A percentile compares a stretch with the other conserved stretches of the same genome.
phyloP scores from a whole-genome alignment of 2,329 filamentous ascomycete species.

The Hypoxylon sp. region DNA sequence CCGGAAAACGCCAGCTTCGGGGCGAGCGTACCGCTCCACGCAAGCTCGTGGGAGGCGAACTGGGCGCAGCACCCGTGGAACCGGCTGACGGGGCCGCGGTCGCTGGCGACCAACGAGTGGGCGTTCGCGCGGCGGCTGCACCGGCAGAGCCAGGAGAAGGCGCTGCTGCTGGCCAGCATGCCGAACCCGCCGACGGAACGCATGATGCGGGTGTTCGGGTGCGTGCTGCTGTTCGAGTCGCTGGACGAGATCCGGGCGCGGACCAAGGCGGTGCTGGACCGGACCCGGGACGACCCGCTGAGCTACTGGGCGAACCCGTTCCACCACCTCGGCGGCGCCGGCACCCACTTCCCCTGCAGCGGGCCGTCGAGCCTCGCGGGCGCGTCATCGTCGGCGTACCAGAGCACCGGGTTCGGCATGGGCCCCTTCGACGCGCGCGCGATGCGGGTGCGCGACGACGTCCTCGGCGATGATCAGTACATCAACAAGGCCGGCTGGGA shows the following conservation, averaged over 20 bases:
- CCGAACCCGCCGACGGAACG: slow-evolving; percentile 56
- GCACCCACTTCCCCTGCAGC: slow-evolving; percentile 65
- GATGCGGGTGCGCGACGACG: slow-evolving; percentile 51
- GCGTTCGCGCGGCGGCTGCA: slow-evolving; percentile 77
- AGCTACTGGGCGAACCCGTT: slow-evolving; percentile 68
- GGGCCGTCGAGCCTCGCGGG: slow-evolving; percentile 33
- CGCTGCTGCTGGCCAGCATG: slow-evolving; percentile 63
- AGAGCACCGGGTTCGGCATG: slow-evolving; percentile 49
- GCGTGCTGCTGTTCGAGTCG: slow-evolving; percentile 69
- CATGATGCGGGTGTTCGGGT: slow-evolving; percentile 70
- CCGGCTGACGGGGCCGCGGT: slow-evolving; percentile 55
- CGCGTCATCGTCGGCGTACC: slow-evolving; percentile 40
- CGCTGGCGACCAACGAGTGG: slow-evolving; percentile 68
- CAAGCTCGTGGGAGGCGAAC: slow-evolving; percentile 37
- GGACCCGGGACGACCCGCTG: slow-evolving; percentile 54
- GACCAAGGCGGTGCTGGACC: slow-evolving; percentile 47
- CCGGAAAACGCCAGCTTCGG: slow-evolving; percentile 63
- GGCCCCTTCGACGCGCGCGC: slow-evolving; percentile 58
- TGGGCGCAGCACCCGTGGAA: slow-evolving; percentile 47
- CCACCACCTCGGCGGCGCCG: slow-evolving; percentile 71
- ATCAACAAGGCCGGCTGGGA: slow-evolving; percentile 69
- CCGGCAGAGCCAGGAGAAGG: slow-evolving; percentile 69
- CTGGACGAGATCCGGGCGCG: slow-evolving; percentile 56
- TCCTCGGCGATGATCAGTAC: slow-evolving; percentile 57
- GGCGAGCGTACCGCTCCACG: slow-evolving; percentile 46